Percentiles rank a stretch among this genome's conserved stretches.
phyloP scores from a whole-genome alignment of 225 moss, liverwort and hornwort species.

The Marchantia polymorpha region DNA sequence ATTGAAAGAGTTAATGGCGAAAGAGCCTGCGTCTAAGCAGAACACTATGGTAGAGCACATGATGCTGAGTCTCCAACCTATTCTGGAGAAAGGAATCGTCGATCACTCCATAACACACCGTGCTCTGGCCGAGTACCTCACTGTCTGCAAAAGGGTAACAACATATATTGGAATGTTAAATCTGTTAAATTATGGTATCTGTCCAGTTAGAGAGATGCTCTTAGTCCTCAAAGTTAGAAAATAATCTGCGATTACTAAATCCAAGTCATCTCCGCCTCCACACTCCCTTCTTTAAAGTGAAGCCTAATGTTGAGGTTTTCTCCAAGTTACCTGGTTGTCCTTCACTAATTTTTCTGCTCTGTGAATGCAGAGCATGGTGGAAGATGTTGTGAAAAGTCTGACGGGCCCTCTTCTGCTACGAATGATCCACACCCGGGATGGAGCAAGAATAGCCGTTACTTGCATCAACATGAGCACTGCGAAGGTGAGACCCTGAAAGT shows the following conservation, averaged over 20 bases:
- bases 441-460: slow-evolving; percentile 83
- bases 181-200: neutral
- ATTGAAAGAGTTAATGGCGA: slow-evolving; percentile 62
- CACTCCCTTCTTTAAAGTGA: neutral
- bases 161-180: neutral
- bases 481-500: slow-evolving; percentile 49
- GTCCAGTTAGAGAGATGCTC: too few relatives aligned
- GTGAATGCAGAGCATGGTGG: slow-evolving; percentile 66
- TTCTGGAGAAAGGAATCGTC: slow-evolving; percentile 91
- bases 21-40: slow-evolving; percentile 70
- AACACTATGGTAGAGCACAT: slow-evolving; percentile 81
- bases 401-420: slow-evolving; percentile 79
- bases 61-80: slow-evolving; percentile 87
- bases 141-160: slow-evolving; percentile 72
- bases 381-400: slow-evolving; percentile 81
- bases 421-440: slow-evolving; percentile 93
- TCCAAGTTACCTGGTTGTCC: neutral
- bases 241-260: too few relatives aligned
- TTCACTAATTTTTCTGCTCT: neutral
- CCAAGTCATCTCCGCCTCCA: neutral
- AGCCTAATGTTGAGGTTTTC: neutral
- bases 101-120: slow-evolving; percentile 95
- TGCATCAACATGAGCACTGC: slow-evolving; percentile 85
- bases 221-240: neutral
- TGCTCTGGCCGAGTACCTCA: slow-evolving; percentile 80